Percentiles rank a stretch among this genome's conserved stretches.
phyloP scores from a whole-genome alignment of 1,139 yeast species.

The Arxiozyma telluris region DNA sequence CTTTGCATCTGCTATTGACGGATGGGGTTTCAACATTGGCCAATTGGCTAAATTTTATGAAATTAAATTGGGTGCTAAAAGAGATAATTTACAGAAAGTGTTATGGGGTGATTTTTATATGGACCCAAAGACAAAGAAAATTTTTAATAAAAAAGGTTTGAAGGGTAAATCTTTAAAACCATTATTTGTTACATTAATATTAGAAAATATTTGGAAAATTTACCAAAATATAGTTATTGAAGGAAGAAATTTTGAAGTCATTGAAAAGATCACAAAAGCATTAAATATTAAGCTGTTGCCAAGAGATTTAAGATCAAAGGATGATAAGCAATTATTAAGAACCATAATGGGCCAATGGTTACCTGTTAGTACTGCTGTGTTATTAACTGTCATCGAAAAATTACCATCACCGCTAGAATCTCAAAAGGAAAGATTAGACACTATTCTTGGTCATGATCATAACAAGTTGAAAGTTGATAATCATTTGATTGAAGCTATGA shows the following conservation, averaged over 20 bases:
- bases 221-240: constrained; percentile 63
- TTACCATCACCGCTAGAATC: constrained; percentile 77
- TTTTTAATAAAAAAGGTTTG: constrained; percentile 49
- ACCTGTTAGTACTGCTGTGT: constrained; percentile 78
- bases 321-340: constrained; percentile 51
- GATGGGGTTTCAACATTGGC: constrained; percentile 92
- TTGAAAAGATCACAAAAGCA: constrained; percentile 66
- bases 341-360: constrained; percentile 90
- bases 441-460: constrained; percentile 52
- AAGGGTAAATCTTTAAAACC: constrained; percentile 55
- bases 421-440: constrained; percentile 62
- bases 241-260: constrained; percentile 52
- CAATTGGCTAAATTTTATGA: constrained; percentile 86
- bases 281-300: constrained; percentile 61
- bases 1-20: constrained; percentile 90
- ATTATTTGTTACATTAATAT: constrained; percentile 73
- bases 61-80: constrained; percentile 75
- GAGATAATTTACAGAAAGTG: constrained; percentile 71
- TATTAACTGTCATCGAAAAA: constrained; percentile 75
- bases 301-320: constrained; percentile 74
- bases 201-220: constrained; percentile 89
- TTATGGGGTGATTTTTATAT: constrained; percentile 92
- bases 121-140: constrained; percentile 83
- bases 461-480: constrained; percentile 44
- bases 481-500: constrained; percentile 47